phyloP scores from a whole-genome alignment of 768 basidiomycete species.

The Mycena epipterygia region DNA sequence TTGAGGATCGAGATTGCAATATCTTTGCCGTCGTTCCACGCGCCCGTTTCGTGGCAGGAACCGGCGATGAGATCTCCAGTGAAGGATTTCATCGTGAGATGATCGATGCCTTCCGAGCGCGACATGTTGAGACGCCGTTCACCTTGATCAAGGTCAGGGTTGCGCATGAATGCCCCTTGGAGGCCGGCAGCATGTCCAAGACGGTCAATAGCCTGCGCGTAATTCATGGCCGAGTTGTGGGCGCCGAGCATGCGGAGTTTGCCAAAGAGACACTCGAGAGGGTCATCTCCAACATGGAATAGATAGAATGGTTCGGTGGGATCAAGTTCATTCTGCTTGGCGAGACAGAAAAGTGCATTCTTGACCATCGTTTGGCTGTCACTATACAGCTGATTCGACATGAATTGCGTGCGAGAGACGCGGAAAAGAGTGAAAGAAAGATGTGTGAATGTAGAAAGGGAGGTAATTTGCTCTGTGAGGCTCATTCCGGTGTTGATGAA shows the following conservation, averaged over 20 bases:
- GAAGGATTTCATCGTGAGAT: constrained; percentile 17
- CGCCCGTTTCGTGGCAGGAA: not conserved
- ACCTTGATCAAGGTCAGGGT: constrained; percentile 23
- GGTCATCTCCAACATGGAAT: constrained; percentile 44
- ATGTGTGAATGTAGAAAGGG: constrained; percentile 41
- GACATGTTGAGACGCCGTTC: constrained; percentile 18
- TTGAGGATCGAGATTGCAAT: not conserved
- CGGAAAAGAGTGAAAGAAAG: constrained; percentile 41
- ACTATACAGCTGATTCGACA: constrained; percentile 47
- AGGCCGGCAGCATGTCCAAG: constrained; percentile 16
- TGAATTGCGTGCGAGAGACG: constrained; percentile 38
- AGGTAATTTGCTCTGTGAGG: constrained; percentile 45
- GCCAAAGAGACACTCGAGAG: constrained; percentile 47
- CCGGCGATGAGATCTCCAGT: constrained; percentile 9
- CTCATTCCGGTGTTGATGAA: constrained; percentile 40
- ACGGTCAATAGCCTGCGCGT: constrained; percentile 6
- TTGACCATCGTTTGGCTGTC: constrained; percentile 48
- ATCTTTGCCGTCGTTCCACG: not conserved
- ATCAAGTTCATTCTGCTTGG: constrained; percentile 43
- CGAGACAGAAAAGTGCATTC: constrained; percentile 36
- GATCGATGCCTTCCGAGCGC: constrained; percentile 20
- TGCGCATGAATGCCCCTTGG: constrained; percentile 1
- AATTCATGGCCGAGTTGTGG: constrained; percentile 27
- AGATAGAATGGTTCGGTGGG: constrained; percentile 36
- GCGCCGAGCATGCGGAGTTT: constrained; percentile 36